Evolutionary conservation across 306 rosid species (phyloP), one percentile per base, ranked within the genome.

Genomic region (Lupinus albus): DNA sequence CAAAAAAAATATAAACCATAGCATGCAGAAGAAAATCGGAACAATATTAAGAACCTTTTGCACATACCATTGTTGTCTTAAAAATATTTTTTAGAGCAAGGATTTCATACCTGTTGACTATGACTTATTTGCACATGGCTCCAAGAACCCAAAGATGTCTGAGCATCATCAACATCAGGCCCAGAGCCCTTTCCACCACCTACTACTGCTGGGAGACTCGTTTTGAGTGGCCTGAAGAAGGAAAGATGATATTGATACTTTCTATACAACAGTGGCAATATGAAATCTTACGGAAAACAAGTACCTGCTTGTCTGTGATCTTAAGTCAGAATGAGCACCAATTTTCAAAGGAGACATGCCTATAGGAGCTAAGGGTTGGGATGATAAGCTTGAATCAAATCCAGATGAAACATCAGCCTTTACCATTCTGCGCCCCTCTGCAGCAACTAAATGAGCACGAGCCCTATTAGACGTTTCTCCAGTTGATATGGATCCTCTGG

Each of bases 301-400:
- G 38, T 79, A 88, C 97, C 96, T 86, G 78, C 75, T 81, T 6
- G 83, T 64, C 62, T 86, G 93, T 51, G 91, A 83, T 72, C 89
- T 84, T 67, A 74, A 50, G 67, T 91, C 91, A 52, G 86, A 42
- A 63, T 87, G 91, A 16, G 78, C 51, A 59, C 87, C 98, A 78
- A 78, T 71, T 84, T 86, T 92, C 87, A 89, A 67, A 76, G 95
- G 83, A 69, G 96, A 89, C 8, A 94, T 88, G 58, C 98, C 95
- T 70, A 93, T 89, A 61, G 98, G 96, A 81, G 95, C 93, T 73
- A 92, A 76, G 14, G 82, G 84, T 74, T 86, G 96, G 72, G 93
- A 80, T 68, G 68, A 32, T 5, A 63, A 15, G 72, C 76, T 73
- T 61, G 91, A 64, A 74, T 78, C 88, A 82, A 80, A 80, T 73